phyloP scores from a whole-genome alignment of 495 filamentous ascomycete genomes.

The Hypoxylon perforatum region DNA sequence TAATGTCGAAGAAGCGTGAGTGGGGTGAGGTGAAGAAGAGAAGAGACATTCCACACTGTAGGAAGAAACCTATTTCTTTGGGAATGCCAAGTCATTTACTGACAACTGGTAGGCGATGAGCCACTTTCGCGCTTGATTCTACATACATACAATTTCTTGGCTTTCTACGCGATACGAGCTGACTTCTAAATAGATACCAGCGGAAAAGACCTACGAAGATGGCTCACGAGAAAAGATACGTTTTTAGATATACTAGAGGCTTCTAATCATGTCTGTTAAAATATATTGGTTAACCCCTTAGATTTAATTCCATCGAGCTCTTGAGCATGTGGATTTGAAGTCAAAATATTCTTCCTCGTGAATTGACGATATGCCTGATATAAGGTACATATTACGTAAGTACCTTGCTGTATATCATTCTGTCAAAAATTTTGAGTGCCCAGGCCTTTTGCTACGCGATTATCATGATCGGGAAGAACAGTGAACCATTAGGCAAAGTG shows the following conservation, averaged over 20 bases:
- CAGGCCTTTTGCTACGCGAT: no score
- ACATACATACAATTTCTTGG: background rate
- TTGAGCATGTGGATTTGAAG: no score
- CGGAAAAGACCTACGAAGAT: conserved; percentile 29
- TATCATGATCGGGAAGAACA: no score
- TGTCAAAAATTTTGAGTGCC: no score
- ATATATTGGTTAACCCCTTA: background rate
- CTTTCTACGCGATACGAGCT: background rate
- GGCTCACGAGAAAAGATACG: conserved; percentile 19
- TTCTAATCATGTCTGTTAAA: background rate
- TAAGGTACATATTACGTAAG: no score
- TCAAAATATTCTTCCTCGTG: no score
- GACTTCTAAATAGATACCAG: conserved; percentile 18
- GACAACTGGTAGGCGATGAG: background rate
- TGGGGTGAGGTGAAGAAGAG: background rate
- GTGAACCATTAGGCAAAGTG: no score
- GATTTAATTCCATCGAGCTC: no score
- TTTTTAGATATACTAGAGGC: background rate
- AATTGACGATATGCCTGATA: no score
- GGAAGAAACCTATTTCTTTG: no score
- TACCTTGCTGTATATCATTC: no score
- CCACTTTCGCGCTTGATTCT: background rate
- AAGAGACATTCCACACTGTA: background rate
- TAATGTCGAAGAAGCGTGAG: background rate
- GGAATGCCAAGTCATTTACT: background rate